phyloP scores from a whole-genome alignment of 2,329 filamentous ascomycete genomes.

The Endoconidiophora polonica region DNA sequence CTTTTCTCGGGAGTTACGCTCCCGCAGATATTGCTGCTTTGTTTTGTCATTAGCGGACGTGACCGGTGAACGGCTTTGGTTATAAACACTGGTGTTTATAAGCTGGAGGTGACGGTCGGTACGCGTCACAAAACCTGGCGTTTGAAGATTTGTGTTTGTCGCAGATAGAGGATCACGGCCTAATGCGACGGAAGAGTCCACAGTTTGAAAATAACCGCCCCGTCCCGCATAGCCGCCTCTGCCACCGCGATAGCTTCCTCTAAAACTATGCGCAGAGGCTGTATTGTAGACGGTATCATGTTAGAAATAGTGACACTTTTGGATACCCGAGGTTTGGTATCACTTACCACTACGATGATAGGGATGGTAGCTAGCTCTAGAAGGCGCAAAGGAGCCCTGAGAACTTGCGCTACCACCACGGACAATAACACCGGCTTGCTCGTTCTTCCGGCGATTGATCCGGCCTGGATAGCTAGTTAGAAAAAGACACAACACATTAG shows the following conservation, averaged over 20 bases:
- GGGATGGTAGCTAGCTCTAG: conserved; percentile 15
- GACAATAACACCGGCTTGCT: conserved; percentile 27
- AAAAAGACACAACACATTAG: conserved; percentile 6
- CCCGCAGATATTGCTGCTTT: conserved; percentile 3
- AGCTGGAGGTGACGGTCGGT: conserved; percentile 65
- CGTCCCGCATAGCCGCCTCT: conserved; percentile 14
- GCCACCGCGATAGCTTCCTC: conserved; percentile 20
- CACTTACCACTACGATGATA: conserved; percentile 23
- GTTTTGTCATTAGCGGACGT: conserved; percentile 12
- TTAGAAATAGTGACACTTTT: background rate
- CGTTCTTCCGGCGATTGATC: conserved; percentile 64
- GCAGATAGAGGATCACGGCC: background rate
- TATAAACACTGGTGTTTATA: conserved; percentile 53
- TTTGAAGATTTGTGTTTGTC: conserved; percentile 13
- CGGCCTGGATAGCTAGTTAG: conserved; percentile 37
- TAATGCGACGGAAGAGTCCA: conserved; percentile 20
- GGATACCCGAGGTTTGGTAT: no score
- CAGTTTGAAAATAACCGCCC: background rate
- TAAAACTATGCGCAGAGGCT: conserved; percentile 10
- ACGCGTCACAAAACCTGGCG: conserved; percentile 45
- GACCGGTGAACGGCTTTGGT: conserved; percentile 18
- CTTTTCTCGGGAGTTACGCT: conserved; percentile 4
- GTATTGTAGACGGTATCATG: background rate
- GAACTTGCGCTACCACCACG: background rate
- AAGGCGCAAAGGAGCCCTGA: background rate